Evolutionary conservation across 805 yeast genomes (phyloP), one percentile per base, ranked within the genome.

Genomic region (Suhomyces kilbournensis): DNA sequence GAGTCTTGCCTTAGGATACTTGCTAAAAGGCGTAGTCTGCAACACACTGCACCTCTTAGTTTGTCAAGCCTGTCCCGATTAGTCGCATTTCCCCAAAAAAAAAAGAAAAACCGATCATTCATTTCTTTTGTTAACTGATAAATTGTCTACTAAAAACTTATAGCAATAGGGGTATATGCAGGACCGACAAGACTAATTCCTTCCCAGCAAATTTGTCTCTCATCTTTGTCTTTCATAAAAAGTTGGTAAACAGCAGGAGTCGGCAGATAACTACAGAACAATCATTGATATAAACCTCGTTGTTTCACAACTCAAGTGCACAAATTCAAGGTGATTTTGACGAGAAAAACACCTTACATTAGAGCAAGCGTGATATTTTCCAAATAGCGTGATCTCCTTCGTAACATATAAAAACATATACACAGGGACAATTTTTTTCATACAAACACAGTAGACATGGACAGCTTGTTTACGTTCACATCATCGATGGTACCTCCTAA

Each of bases 401-500:
- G 42, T 38, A n/a, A 32, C 35, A 32, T 14, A 32, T 14, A 32
- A 32, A 32, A 32, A 32, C 15, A 32, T 30, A 30, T 12, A 32
- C 14, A 4, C 8, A 7, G 17, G n/a, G 17, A n/a, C 35, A 32
- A 1, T n/a, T 32, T 32, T 32, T 32, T 32, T 32, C 17, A 32
- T n/a, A 32, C 35, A 32, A 32, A 17, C 35, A 32, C 12, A n/a
- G 17, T 38, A 17, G 19, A 38, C 40, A 48, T 48, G 50, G 50
- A 48, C 6, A 39, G 46, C 22, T 20, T 48, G n/a, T 38, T 40
- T 7, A 38, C 32, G 12, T 23, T 48, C 20, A 40, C 46, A 12
- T 22, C 25, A n/a, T 23, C 45, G 19, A 15, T 50, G 26, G 44
- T 14, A 10, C 63, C 63, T 3, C 66, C 66, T 12, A 54, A 51